Conservation (phyloP, 495 filamentous ascomycete species). For the Penicillium dipodomyicola region DNA sequence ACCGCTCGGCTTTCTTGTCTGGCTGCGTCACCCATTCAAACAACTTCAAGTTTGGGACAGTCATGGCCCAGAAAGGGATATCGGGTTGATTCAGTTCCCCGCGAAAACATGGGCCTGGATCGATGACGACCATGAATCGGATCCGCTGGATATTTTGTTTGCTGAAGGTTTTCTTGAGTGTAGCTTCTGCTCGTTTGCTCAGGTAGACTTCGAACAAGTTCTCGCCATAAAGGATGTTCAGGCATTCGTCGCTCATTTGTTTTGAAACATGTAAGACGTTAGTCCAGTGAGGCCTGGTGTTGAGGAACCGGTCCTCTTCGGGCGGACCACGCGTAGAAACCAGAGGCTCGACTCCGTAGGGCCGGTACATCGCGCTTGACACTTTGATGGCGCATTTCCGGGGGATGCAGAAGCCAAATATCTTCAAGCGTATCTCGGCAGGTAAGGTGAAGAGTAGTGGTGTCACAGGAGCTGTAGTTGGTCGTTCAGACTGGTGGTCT, state of each 20-base stretch:
- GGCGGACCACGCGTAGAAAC: background rate
- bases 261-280: background rate
- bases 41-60: background rate
- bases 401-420: background rate
- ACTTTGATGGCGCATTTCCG: conserved; percentile 1
- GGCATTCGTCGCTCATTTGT: conserved; percentile 1
- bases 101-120: background rate
- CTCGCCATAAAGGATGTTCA: background rate
- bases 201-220: conserved; percentile 1
- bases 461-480: too few relatives aligned
- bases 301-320: background rate
- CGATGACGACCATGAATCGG: background rate
- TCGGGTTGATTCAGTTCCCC: background rate
- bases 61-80: background rate
- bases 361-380: background rate
- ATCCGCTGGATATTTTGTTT: background rate
- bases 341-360: background rate
- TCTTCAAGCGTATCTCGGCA: background rate
- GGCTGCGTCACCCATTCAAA: background rate
- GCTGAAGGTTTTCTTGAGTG: background rate
- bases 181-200: background rate
- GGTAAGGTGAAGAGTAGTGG: background rate
- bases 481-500: background rate
- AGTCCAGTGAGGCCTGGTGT: background rate
- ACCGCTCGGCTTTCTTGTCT: background rate